A percentile compares a stretch with the other conserved stretches of the same genome.
phyloP scores from a whole-genome alignment of 2,329 filamentous ascomycete genomes.

The Microsporum ferrugineum region DNA sequence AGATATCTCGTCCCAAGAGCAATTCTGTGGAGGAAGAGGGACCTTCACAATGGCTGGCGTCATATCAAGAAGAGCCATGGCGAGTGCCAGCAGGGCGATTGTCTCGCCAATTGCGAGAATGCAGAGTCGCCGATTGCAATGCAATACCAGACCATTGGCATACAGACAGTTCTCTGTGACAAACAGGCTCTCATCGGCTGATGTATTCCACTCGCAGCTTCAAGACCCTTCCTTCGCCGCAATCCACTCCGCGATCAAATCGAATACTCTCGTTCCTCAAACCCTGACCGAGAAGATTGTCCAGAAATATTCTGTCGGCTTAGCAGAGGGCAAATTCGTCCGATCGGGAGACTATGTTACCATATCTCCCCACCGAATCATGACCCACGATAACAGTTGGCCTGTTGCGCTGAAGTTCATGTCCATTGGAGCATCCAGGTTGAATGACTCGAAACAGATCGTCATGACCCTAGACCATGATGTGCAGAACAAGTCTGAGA shows the following conservation, averaged over 20 bases:
- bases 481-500: constrained; percentile 67
- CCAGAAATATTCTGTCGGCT: constrained; percentile 65
- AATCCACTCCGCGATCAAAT: constrained; percentile 14
- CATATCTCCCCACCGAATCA: constrained; percentile 58
- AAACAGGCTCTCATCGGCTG: constrained; percentile 6
- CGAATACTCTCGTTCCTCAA: constrained; percentile 44
- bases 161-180: constrained; percentile 10
- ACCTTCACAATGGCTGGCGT: background rate
- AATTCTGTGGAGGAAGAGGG: background rate
- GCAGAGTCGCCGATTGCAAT: constrained; percentile 4
- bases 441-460: constrained; percentile 60
- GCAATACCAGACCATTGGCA: background rate
- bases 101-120: background rate
- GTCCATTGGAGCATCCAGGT: constrained; percentile 64
- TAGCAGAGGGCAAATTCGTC: constrained; percentile 64
- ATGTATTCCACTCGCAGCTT: constrained; percentile 14
- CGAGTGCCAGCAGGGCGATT: constrained; percentile 1
- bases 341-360: constrained; percentile 74
- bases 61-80: constrained; percentile 4
- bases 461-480: constrained; percentile 83
- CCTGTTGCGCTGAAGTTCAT: constrained; percentile 69
- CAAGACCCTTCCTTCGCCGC: constrained; percentile 13
- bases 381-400: constrained; percentile 81
- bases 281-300: constrained; percentile 90
- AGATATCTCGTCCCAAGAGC: background rate